These are phyloP conservation scores for Rhizopus stolonifer DNA, from an alignment of 371 early-diverging fungal species.

Conservation along the genomic window DNA sequence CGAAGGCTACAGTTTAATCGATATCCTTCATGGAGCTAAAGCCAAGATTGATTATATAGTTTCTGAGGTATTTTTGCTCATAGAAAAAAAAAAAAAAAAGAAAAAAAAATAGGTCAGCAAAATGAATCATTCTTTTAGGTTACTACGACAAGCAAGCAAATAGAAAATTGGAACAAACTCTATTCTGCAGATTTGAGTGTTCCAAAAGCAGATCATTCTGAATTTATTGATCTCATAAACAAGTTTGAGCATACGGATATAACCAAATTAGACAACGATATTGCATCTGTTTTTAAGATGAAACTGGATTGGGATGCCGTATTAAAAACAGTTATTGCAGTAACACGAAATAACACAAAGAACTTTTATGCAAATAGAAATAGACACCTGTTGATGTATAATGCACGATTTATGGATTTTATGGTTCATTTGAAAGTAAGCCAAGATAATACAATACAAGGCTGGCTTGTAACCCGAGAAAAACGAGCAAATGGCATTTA, in stretches of 20 bases:
- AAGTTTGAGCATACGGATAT: conserved; percentile 37
- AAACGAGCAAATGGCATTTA: conserved; percentile 6
- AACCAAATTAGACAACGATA: conserved; percentile 27
- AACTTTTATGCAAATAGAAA: conserved; percentile 26
- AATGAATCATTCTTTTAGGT: conserved; percentile 18
- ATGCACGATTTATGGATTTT: conserved; percentile 43
- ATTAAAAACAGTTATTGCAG: conserved; percentile 22
- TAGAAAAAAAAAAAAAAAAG: background rate
- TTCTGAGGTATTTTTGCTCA: conserved; percentile 32
- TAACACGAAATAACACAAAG: conserved; percentile 25
- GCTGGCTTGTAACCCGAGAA: conserved; percentile 45
- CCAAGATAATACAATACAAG: conserved; percentile 16
- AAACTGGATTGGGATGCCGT: conserved; percentile 33
- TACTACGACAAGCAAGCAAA: conserved; percentile 30
- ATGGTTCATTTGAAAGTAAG: conserved; percentile 35
- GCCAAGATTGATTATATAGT: conserved; percentile 35
- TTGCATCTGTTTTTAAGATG: conserved; percentile 22
- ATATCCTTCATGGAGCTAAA: conserved; percentile 33
- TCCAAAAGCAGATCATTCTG: conserved; percentile 13
- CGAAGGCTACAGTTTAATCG: conserved; percentile 28
- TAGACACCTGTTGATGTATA: conserved; percentile 37
- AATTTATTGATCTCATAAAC: conserved; percentile 23
- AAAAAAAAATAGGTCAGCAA: no score
- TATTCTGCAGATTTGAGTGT: conserved; percentile 17
- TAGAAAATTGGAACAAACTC: conserved; percentile 36